A percentile compares a stretch with the other conserved stretches of the same genome.
Evolutionary conservation across 148 eudicot genomes (phyloP).

Genomic region (Simmondsia chinensis): DNA sequence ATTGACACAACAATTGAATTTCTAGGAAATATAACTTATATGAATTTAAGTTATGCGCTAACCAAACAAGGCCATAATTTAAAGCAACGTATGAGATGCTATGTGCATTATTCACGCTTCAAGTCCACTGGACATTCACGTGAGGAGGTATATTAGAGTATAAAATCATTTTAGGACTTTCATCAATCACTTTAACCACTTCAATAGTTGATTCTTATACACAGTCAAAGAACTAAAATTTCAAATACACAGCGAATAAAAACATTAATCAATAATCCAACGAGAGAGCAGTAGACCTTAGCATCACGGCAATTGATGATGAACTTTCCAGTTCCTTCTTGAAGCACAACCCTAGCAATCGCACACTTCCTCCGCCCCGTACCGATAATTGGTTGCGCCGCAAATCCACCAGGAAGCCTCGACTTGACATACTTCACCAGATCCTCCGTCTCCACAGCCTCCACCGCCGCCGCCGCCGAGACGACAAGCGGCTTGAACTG

Average conservation of each 20-base stretch:
- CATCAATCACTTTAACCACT: neutral
- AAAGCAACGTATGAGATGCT: no score
- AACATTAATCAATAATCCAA: neutral
- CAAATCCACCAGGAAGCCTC: slow-evolving; percentile 86
- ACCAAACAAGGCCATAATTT: no score
- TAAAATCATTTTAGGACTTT: neutral
- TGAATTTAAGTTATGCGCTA: no score
- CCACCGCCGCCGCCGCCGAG: slow-evolving; percentile 26
- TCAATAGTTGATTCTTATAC: neutral
- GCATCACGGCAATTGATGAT: slow-evolving; percentile 86
- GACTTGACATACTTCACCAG: slow-evolving; percentile 63
- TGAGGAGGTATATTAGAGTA: neutral
- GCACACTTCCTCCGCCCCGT: slow-evolving; percentile 85
- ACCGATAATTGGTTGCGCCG: slow-evolving; percentile 66
- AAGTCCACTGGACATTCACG: no score
- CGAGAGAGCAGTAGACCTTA: slow-evolving; percentile 44
- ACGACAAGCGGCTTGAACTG: slow-evolving; percentile 10
- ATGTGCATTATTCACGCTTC: no score
- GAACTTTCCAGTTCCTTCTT: slow-evolving; percentile 72
- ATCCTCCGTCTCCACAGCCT: slow-evolving; percentile 25
- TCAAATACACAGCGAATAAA: neutral
- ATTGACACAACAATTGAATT: no score
- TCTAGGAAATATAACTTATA: no score
- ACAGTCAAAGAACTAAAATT: neutral
- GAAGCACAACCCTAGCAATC: slow-evolving; percentile 86